Evolutionary conservation across 2,329 filamentous ascomycete species (phyloP), one percentile per base, ranked within the genome.

Genomic region (Celoporthe dispersa): DNA sequence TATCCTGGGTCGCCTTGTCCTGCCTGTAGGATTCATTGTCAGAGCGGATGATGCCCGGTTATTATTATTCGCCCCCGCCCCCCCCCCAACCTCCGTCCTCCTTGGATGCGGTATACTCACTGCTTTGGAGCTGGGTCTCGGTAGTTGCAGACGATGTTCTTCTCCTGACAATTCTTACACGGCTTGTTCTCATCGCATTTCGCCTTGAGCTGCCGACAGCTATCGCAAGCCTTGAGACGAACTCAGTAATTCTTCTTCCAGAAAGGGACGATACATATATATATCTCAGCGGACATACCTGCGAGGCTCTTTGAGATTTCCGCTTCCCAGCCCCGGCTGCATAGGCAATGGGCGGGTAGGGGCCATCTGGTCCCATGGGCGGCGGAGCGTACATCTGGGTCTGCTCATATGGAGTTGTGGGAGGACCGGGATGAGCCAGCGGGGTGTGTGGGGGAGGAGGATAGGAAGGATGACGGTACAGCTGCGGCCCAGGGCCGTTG

Each of bases 101-200:
- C 16, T 44, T 3, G 12, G 16, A 11, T 9, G 11, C 28, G 51
- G 16, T 37, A 12, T 25, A 84, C 91, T 79, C 85, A 97, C 93
- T 97, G 95, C 77, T 97, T 96, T 22, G 94, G 94, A 31, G 94
- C 92, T 7, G 96, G 92, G 77, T 98, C 94, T 74, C 94, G 90
- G 80, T 98, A 98, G 79, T 93, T 91, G 83, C 93, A 99, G 67
- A 90, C 86, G 41, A 94, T 86, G 74, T 88, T 90, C 78, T 97
- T 97, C 75, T 98, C 94, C 75, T 91, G 92, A 79, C 96, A 99
- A 76, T 91, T 93, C 77, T 94, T 95, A 75, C 92, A 91, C 1
- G 92, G 94, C 74, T 92, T 90, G 14, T 90, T 90, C 83, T 97
- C 94, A 76, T 97, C 94, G 78, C 94, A 97, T 81, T 97, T 97